Conservation (phyloP, 768 basidiomycete genomes). For the Paxillus rubicundulus region DNA sequence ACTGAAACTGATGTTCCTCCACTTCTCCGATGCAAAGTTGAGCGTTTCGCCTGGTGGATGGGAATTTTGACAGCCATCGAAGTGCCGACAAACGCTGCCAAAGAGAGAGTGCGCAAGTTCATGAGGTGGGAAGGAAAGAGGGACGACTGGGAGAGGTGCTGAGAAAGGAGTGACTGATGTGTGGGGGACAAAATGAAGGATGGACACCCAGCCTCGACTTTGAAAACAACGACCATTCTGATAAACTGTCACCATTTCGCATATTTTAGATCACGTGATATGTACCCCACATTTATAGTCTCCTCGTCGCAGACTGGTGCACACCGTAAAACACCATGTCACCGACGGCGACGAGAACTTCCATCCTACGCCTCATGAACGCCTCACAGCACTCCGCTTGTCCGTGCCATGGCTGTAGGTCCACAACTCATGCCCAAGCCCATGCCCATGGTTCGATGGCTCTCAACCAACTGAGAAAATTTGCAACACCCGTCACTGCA, state of each 20-base stretch:
- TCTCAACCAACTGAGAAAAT: constrained; percentile 61
- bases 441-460: constrained; percentile 37
- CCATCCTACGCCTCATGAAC: constrained; percentile 73
- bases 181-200: background rate
- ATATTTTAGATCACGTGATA: background rate
- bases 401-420: constrained; percentile 72
- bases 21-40: constrained; percentile 37
- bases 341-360: constrained; percentile 47
- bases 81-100: constrained; percentile 37
- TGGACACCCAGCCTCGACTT: background rate
- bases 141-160: background rate
- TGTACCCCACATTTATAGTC: constrained; percentile 6
- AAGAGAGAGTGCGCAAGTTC: constrained; percentile 39
- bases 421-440: constrained; percentile 39
- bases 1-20: constrained; percentile 23
- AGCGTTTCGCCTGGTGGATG: constrained; percentile 43
- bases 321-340: constrained; percentile 30
- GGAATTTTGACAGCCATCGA: constrained; percentile 47
- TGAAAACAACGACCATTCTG: constrained; percentile 1
- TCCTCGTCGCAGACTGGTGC: background rate
- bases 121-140: constrained; percentile 27
- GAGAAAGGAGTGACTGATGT: background rate
- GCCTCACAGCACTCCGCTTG: constrained; percentile 71
- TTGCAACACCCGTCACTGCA: constrained; percentile 72
- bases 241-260: too few species aligned